A percentile compares a stretch with the other conserved stretches of the same genome.
phyloP scores from a whole-genome alignment of 805 yeast species.

The Myxozyma sirexii region DNA sequence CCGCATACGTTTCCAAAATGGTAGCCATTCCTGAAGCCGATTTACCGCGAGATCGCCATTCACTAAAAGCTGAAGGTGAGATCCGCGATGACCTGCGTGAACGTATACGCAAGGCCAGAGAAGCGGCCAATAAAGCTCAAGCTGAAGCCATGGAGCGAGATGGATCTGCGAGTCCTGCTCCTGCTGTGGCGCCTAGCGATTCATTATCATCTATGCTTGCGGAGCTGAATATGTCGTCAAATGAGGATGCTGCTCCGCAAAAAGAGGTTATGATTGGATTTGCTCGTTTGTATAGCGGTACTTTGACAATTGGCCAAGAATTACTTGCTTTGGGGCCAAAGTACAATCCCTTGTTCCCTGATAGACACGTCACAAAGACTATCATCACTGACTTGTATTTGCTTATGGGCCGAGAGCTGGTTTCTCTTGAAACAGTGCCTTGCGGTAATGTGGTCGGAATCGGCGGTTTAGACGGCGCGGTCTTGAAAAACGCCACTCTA shows the following conservation, averaged over 20 bases:
- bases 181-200: conserved; percentile 29
- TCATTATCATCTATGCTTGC: conserved; percentile 34
- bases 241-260: conserved; percentile 31
- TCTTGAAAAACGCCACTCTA: conserved; percentile 85
- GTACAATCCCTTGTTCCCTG: conserved; percentile 67
- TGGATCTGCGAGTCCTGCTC: conserved; percentile 38
- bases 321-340: conserved; percentile 83
- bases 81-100: conserved; percentile 58
- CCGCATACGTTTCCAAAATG: conserved; percentile 88
- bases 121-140: conserved; percentile 64
- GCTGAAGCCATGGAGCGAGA: conserved; percentile 27
- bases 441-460: conserved; percentile 96
- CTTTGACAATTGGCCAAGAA: conserved; percentile 71
- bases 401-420: conserved; percentile 90
- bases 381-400: conserved; percentile 71
- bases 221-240: conserved; percentile 26
- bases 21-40: conserved; percentile 82
- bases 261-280: conserved; percentile 81
- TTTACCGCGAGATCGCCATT: conserved; percentile 56
- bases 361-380: conserved; percentile 58
- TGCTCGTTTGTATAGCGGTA: conserved; percentile 87
- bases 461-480: conserved; percentile 81
- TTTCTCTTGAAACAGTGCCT: conserved; percentile 76
- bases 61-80: background rate
- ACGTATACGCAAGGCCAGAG: conserved; percentile 64